Conservation (phyloP, 2,329 filamentous ascomycete species). For the Bimuria novae-zelandiae region DNA sequence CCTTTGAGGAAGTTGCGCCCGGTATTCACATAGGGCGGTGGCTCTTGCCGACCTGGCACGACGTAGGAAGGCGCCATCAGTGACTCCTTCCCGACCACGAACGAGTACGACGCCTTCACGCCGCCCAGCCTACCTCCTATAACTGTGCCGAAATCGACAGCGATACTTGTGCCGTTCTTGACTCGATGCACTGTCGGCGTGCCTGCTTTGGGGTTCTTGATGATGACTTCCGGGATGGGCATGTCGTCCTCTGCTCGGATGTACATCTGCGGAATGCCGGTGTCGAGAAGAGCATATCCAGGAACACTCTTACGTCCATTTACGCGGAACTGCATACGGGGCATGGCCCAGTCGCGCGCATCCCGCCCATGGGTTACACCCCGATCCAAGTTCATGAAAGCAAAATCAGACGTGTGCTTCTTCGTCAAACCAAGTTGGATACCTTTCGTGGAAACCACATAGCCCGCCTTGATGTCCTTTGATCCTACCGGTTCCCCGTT, state of each 20-base stretch:
- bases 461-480: constrained; percentile 27
- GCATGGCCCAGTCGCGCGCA: constrained; percentile 42
- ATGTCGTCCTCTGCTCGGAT: constrained; percentile 33
- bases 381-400: constrained; percentile 29
- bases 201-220: constrained; percentile 38
- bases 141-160: constrained; percentile 28
- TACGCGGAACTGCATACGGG: constrained; percentile 35
- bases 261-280: constrained; percentile 44
- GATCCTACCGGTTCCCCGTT: constrained; percentile 21
- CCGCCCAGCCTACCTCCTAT: constrained; percentile 14
- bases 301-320: constrained; percentile 26
- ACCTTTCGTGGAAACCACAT: constrained; percentile 36
- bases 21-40: constrained; percentile 39
- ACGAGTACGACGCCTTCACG: constrained; percentile 25
- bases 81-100: constrained; percentile 30
- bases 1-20: constrained; percentile 40
- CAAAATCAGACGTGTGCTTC: constrained; percentile 24
- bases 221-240: constrained; percentile 32
- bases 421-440: constrained; percentile 37
- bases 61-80: constrained; percentile 36
- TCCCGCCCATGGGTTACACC: constrained; percentile 35
- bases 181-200: constrained; percentile 36
- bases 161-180: constrained; percentile 34
- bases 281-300: constrained; percentile 39
- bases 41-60: constrained; percentile 26